Conservation (phyloP, 805 yeast genomes). For the Kodamaea neixiangensis region DNA sequence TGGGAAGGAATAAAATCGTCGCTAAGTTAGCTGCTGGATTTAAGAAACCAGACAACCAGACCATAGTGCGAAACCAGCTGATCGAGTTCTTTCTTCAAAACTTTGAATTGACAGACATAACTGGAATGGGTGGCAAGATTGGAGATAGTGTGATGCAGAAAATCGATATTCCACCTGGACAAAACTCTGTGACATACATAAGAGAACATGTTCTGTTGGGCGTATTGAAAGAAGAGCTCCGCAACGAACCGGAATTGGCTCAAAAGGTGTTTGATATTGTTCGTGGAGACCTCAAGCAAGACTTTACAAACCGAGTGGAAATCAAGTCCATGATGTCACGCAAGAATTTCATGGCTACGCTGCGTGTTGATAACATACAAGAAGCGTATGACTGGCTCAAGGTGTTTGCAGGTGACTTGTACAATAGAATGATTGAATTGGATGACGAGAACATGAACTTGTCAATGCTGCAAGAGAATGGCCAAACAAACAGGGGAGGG, state of each 20-base stretch:
- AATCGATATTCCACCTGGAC: slow-evolving; percentile 51
- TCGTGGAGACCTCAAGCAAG: slow-evolving; percentile 60
- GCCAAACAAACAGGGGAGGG: slow-evolving; percentile 22
- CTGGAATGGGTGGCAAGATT: slow-evolving; percentile 89
- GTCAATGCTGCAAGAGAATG: slow-evolving; percentile 23
- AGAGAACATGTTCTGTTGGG: slow-evolving; percentile 47
- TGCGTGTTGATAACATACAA: slow-evolving; percentile 34
- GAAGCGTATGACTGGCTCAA: slow-evolving; percentile 79
- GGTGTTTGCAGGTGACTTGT: slow-evolving; percentile 79
- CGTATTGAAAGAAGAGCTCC: slow-evolving; percentile 21
- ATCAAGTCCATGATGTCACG: slow-evolving; percentile 87
- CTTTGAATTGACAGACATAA: slow-evolving; percentile 70
- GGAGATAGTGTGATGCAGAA: slow-evolving; percentile 61
- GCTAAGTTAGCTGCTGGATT: slow-evolving; percentile 88
- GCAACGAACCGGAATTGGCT: slow-evolving; percentile 51
- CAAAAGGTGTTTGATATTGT: slow-evolving; percentile 58
- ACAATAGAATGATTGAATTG: slow-evolving; percentile 67
- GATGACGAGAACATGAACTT: slow-evolving; percentile 59
- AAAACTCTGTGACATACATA: slow-evolving; percentile 48
- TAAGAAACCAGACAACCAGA: slow-evolving; percentile 84
- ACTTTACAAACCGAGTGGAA: slow-evolving; percentile 57
- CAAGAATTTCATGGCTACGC: slow-evolving; percentile 69
- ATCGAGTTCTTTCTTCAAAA: slow-evolving; percentile 55
- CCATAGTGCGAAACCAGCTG: slow-evolving; percentile 57
- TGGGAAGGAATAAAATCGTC: slow-evolving; percentile 71